These are phyloP conservation scores for Cladorrhinum samala DNA, from an alignment of 495 filamentous ascomycete genomes.

Conservation along the genomic window DNA sequence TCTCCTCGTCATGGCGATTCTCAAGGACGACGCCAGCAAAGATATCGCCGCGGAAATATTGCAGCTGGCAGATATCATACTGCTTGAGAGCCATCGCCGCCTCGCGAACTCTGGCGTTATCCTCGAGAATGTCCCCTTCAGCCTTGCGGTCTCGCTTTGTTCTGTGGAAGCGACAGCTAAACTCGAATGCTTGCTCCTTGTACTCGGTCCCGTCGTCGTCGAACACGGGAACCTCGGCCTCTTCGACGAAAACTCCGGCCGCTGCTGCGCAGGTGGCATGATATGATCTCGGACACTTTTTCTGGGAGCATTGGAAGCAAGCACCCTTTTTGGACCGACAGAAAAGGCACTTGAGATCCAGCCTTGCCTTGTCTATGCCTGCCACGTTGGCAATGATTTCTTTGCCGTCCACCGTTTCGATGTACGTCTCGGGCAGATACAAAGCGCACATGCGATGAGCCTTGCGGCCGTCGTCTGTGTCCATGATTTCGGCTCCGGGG, in stretches of 20 bases:
- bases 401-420: conserved; percentile 60
- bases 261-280: conserved; percentile 91
- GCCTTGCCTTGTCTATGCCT: conserved; percentile 75
- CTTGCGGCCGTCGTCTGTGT: conserved; percentile 80
- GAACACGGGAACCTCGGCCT: conserved; percentile 76
- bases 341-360: conserved; percentile 89
- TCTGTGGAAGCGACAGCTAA: conserved; percentile 89
- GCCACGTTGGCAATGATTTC: conserved; percentile 73
- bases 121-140: conserved; percentile 60
- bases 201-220: conserved; percentile 90
- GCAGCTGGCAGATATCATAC: conserved; percentile 80
- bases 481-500: conserved; percentile 72
- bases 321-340: conserved; percentile 90
- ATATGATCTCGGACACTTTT: conserved; percentile 90
- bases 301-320: conserved; percentile 93
- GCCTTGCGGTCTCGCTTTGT: conserved; percentile 71
- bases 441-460: conserved; percentile 85
- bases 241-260: conserved; percentile 86
- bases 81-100: conserved; percentile 61
- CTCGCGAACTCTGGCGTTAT: conserved; percentile 61
- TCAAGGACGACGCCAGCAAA: conserved; percentile 87
- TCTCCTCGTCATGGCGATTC: conserved; percentile 71
- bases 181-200: conserved; percentile 79
- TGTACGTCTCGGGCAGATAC: conserved; percentile 88
- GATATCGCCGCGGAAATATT: conserved; percentile 77